Percentiles rank a stretch among this genome's conserved stretches.
Conservation (phyloP, 2,329 filamentous ascomycete genomes). For the Colletotrichum spinosum region DNA sequence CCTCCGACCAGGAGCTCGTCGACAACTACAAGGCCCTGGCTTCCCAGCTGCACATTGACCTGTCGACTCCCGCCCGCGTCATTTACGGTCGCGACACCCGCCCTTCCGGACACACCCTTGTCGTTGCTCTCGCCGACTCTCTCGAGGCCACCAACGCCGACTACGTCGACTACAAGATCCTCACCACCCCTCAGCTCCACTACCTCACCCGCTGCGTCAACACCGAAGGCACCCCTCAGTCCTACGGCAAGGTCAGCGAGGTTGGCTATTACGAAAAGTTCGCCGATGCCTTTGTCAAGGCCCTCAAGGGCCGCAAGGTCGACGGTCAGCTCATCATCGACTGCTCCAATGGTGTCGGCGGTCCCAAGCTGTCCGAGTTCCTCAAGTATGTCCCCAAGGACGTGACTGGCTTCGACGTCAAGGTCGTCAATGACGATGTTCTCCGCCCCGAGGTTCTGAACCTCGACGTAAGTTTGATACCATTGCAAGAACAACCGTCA, state of each 20-base stretch:
- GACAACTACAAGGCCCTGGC: conserved; percentile 82
- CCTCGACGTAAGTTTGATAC: conserved; percentile 73
- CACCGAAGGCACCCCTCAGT: conserved; percentile 85
- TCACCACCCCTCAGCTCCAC: conserved; percentile 98
- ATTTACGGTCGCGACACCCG: conserved; percentile 94
- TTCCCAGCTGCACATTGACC: conserved; percentile 80
- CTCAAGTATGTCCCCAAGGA: conserved; percentile 82
- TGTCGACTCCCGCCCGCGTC: conserved; percentile 78
- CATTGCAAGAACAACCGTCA: neutral
- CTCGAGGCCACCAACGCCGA: conserved; percentile 81
- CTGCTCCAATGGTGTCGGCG: conserved; percentile 96
- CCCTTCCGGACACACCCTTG: conserved; percentile 87
- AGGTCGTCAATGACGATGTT: conserved; percentile 92
- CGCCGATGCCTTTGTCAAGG: conserved; percentile 82
- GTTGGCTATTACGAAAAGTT: conserved; percentile 96
- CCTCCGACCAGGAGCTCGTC: conserved; percentile 78
- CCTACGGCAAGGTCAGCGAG: conserved; percentile 91
- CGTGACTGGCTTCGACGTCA: conserved; percentile 81
- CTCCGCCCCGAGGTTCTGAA: conserved; percentile 91
- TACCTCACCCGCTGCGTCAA: conserved; percentile 96
- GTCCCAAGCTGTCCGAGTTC: conserved; percentile 87
- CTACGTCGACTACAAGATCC: conserved; percentile 86
- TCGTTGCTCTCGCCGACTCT: conserved; percentile 81
- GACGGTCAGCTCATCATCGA: conserved; percentile 85
- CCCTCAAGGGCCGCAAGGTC: conserved; percentile 81